Evolutionary conservation across 2,329 filamentous ascomycete genomes (phyloP).

Genomic region (Phyllosticta capitalensis): DNA sequence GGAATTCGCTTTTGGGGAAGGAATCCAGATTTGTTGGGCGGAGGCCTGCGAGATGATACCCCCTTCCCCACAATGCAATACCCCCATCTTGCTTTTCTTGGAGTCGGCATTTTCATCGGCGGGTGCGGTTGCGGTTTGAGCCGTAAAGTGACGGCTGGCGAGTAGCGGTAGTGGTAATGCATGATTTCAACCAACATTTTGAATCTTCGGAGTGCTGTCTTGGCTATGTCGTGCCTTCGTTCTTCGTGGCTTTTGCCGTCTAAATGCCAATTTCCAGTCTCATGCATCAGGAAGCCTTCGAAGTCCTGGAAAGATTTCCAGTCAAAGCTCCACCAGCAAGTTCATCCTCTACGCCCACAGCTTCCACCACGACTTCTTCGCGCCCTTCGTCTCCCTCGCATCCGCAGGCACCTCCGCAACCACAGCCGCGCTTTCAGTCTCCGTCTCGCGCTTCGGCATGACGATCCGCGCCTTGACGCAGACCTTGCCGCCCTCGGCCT

Average conservation of each 20-base stretch:
- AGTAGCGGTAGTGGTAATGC: background rate
- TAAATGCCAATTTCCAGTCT: no score
- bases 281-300: no score
- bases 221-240: background rate
- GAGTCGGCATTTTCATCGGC: background rate
- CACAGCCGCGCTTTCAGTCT: slow-evolving; percentile 14
- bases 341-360: no score
- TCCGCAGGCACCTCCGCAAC: background rate
- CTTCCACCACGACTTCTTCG: background rate
- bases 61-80: background rate
- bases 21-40: no score
- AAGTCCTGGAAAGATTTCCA: no score
- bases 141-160: background rate
- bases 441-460: slow-evolving; percentile 13
- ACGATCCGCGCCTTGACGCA: slow-evolving; percentile 43
- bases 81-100: background rate
- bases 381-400: no score
- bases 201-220: background rate
- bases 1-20: background rate
- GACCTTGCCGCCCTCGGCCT: slow-evolving; percentile 40
- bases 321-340: no score
- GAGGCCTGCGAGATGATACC: background rate
- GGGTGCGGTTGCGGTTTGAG: background rate
- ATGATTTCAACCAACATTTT: background rate
- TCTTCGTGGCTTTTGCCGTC: no score